Percentiles rank a stretch among this genome's conserved stretches.
These are phyloP conservation scores for Penicillium steckii DNA, from an alignment of 495 filamentous ascomycete genomes.

Conservation along the genomic window DNA sequence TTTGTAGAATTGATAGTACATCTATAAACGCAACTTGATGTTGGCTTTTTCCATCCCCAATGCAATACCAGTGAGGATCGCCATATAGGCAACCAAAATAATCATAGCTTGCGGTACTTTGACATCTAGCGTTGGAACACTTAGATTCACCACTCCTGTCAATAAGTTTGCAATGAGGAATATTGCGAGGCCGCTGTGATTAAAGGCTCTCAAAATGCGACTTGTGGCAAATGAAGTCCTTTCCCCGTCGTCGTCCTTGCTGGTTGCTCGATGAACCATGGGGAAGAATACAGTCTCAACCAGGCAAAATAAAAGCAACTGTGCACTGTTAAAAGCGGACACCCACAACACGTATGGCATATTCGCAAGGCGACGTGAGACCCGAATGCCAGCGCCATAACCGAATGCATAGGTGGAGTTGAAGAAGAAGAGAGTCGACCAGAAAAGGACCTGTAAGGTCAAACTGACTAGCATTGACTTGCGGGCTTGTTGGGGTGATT, in stretches of 20 bases:
- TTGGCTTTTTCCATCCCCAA: conserved; percentile 68
- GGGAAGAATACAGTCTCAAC: conserved; percentile 80
- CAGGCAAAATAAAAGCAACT: conserved; percentile 73
- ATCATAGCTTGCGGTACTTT: conserved; percentile 62
- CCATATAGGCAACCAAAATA: conserved; percentile 71
- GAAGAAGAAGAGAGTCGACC: conserved; percentile 64
- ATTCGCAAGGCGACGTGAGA: conserved; percentile 89
- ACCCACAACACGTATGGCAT: conserved; percentile 94
- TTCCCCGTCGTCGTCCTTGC: conserved; percentile 48
- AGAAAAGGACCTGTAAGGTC: conserved; percentile 57
- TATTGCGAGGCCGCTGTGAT: conserved; percentile 80
- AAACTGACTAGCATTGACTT: conserved; percentile 60
- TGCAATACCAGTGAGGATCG: conserved; percentile 62
- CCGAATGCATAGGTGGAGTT: conserved; percentile 68
- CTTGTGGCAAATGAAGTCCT: conserved; percentile 72
- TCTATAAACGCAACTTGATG: conserved; percentile 67
- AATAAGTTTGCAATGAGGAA: conserved; percentile 88
- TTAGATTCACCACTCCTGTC: conserved; percentile 87
- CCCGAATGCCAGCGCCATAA: conserved; percentile 57
- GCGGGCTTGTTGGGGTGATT: conserved; percentile 38
- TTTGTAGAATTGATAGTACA: conserved; percentile 12
- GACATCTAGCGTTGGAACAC: conserved; percentile 73
- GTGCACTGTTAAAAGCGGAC: conserved; percentile 76
- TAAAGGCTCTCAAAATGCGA: conserved; percentile 74
- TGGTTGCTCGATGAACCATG: conserved; percentile 54